phyloP scores from a whole-genome alignment of 805 yeast genomes.

The Nakazawaea ernobii region DNA sequence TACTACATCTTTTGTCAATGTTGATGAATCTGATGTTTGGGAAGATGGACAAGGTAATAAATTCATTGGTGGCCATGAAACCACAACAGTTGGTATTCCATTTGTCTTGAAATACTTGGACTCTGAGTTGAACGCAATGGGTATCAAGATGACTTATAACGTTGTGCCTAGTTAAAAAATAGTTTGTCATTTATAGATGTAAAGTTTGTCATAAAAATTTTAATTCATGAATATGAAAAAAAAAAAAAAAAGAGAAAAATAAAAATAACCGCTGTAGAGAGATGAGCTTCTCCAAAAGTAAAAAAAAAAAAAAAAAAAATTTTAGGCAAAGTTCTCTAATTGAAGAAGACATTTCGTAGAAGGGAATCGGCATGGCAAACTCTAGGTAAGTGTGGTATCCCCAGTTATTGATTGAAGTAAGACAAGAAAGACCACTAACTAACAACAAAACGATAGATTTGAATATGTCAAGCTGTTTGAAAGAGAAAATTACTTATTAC shows the following conservation, averaged over 20 bases:
- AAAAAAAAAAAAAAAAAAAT: not conserved
- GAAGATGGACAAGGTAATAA: conserved; percentile 95
- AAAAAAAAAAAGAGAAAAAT: no score
- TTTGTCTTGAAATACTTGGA: conserved; percentile 93
- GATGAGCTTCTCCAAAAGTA: not conserved
- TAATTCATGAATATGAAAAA: no score
- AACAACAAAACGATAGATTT: conserved; percentile 8
- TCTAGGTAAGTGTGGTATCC: conserved; percentile 4
- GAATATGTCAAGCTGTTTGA: conserved; percentile 87
- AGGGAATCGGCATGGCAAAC: conserved; percentile 7
- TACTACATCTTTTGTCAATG: conserved; percentile 27
- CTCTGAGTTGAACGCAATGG: conserved; percentile 96
- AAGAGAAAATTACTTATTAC: conserved; percentile 63
- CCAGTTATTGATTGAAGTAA: not conserved
- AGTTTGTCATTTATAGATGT: not conserved
- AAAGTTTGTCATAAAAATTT: no score
- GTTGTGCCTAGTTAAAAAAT: conserved; percentile 54
- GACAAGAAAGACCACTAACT: not conserved
- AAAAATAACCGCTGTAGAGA: no score
- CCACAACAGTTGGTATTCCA: conserved; percentile 96
- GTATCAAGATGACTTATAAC: conserved; percentile 86
- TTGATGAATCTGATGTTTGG: conserved; percentile 78
- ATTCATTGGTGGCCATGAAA: conserved; percentile 86
- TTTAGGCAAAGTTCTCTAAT: not conserved
- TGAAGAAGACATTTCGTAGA: not conserved